Conservation (phyloP, 2,329 filamentous ascomycete genomes). For the Aureobasidium sp. region DNA sequence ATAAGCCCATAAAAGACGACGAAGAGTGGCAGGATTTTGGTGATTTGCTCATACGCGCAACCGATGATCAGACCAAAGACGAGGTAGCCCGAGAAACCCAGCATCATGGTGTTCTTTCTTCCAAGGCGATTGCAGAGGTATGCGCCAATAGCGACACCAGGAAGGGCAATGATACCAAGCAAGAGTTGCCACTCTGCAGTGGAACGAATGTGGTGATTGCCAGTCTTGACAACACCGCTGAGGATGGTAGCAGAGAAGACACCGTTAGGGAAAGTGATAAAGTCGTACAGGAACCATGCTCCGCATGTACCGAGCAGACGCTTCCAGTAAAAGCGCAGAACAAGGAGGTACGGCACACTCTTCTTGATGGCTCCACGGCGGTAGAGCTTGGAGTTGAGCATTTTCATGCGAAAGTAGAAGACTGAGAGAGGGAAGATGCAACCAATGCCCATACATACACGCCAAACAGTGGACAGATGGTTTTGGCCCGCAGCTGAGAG, state of each 20-base stretch:
- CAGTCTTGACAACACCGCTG: slow-evolving; percentile 19
- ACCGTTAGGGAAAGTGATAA: slow-evolving; percentile 44
- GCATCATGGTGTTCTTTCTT: slow-evolving; percentile 45
- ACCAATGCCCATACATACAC: slow-evolving; percentile 45
- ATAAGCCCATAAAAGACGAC: slow-evolving; percentile 49
- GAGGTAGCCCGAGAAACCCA: slow-evolving; percentile 43
- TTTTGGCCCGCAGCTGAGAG: slow-evolving; percentile 21
- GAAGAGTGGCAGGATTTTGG: slow-evolving; percentile 42
- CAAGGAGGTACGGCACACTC: slow-evolving; percentile 44
- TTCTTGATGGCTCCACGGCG: slow-evolving; percentile 48
- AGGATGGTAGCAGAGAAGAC: slow-evolving; percentile 43
- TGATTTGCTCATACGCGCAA: slow-evolving; percentile 42
- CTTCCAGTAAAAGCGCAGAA: slow-evolving; percentile 50
- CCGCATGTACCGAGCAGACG: slow-evolving; percentile 47
- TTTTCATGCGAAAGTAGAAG: slow-evolving; percentile 51
- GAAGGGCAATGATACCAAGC: slow-evolving; percentile 39
- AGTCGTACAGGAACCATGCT: slow-evolving; percentile 51
- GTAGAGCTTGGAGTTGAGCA: slow-evolving; percentile 47
- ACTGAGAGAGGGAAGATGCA: slow-evolving; percentile 46
- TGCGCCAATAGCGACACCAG: slow-evolving; percentile 46
- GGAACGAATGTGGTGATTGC: neutral
- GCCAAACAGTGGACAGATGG: slow-evolving; percentile 43
- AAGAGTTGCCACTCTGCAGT: slow-evolving; percentile 39
- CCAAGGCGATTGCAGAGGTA: slow-evolving; percentile 43
- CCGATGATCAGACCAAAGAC: slow-evolving; percentile 49